Evolutionary conservation across 1,284 basidiomycete species (phyloP).

Genomic region (Neolentinus lepideus): DNA sequence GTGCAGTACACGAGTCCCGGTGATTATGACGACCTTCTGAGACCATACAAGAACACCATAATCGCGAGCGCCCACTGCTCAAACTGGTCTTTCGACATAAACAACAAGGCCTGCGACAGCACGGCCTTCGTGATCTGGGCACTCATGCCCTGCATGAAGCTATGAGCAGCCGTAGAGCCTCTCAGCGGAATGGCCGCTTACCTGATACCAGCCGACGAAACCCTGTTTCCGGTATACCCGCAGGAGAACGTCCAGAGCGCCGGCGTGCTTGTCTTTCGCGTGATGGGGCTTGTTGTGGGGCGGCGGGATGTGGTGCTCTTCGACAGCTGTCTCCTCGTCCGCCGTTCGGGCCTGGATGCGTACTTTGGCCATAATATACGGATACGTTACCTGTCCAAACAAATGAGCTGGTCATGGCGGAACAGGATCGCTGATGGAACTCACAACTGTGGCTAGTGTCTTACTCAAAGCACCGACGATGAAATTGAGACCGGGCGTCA

Average conservation of each 20-base stretch:
- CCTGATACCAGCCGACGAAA: slow-evolving; percentile 93
- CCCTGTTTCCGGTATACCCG: slow-evolving; percentile 75
- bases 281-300: slow-evolving; percentile 28
- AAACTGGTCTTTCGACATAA: slow-evolving; percentile 81
- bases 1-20: neutral
- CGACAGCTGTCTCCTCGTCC: slow-evolving; percentile 41
- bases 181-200: slow-evolving; percentile 29
- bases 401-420: slow-evolving; percentile 1
- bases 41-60: slow-evolving; percentile 38
- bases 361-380: slow-evolving; percentile 96
- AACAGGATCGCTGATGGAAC: slow-evolving; percentile 23
- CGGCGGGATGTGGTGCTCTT: slow-evolving; percentile 27
- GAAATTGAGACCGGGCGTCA: slow-evolving; percentile 81
- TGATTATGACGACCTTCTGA: neutral
- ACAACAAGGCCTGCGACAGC: slow-evolving; percentile 73
- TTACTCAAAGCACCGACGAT: slow-evolving; percentile 91
- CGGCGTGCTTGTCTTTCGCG: slow-evolving; percentile 43
- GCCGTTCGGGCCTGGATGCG: slow-evolving; percentile 83
- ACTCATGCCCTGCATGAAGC: slow-evolving; percentile 69
- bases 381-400: slow-evolving; percentile 70
- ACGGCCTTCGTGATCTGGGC: slow-evolving; percentile 90
- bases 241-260: slow-evolving; percentile 73
- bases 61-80: slow-evolving; percentile 69
- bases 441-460: slow-evolving; percentile 89
- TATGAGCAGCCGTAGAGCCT: neutral